These are phyloP conservation scores for Thraustotheca clavata DNA, from an alignment of 352 stramenopile genomes.

Conservation along the genomic window DNA sequence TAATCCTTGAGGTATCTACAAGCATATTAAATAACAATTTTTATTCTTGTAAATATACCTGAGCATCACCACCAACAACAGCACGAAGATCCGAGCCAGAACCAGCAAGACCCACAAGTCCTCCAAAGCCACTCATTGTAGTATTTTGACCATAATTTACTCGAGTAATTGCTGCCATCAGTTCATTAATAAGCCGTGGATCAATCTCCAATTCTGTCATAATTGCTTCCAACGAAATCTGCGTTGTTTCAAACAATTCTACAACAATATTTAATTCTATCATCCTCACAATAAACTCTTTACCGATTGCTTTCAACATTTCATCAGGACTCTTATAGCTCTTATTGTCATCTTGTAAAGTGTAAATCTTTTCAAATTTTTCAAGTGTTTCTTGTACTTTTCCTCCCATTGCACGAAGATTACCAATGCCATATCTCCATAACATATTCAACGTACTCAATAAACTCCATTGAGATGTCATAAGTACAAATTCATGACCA, in stretches of 20 bases:
- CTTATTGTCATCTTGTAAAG: not conserved
- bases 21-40: not conserved
- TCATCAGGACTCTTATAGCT: not conserved
- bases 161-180: conserved; percentile 22
- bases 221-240: not conserved
- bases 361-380: conserved; percentile 16
- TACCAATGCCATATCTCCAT: conserved; percentile 22
- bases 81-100: conserved; percentile 22
- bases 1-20: conserved; percentile 13
- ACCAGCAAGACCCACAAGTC: conserved; percentile 20
- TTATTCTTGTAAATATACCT: conserved; percentile 6
- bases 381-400: conserved; percentile 1
- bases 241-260: conserved; percentile 10
- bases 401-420: not conserved
- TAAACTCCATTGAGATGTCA: conserved; percentile 4
- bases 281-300: not conserved
- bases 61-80: conserved; percentile 21
- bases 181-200: conserved; percentile 22
- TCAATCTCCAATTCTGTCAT: conserved; percentile 12
- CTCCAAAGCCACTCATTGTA: conserved; percentile 23
- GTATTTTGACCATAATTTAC: conserved; percentile 30
- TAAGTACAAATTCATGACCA: conserved; percentile 24
- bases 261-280: not conserved
- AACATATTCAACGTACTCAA: conserved; percentile 21
- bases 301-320: conserved; percentile 15